These are phyloP conservation scores for Coffea canephora DNA, from an alignment of 257 asterid species.

Conservation along the genomic window DNA sequence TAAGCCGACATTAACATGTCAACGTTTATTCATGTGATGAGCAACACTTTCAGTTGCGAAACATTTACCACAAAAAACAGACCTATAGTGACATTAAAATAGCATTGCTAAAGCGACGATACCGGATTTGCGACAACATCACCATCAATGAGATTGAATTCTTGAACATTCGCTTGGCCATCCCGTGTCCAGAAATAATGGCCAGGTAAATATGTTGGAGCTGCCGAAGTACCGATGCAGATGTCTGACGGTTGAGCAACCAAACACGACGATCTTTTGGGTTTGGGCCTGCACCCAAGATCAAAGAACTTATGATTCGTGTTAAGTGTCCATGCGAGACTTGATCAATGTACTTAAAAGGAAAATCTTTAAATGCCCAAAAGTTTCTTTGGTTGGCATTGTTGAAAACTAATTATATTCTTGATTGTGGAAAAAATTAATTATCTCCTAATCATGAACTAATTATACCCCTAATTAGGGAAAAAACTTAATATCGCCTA, in stretches of 20 bases:
- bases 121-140: constrained; percentile 60
- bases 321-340: not conserved
- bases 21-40: too few species aligned
- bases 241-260: constrained; percentile 44
- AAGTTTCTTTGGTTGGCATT: too few species aligned
- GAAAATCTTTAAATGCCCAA: too few species aligned
- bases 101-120: not conserved
- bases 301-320: not conserved
- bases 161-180: constrained; percentile 17
- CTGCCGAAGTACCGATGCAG: constrained; percentile 56
- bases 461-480: too few species aligned
- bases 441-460: too few species aligned
- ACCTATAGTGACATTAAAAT: not conserved
- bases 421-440: too few species aligned
- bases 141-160: constrained; percentile 50
- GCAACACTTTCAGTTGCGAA: too few species aligned
- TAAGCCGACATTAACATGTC: too few species aligned
- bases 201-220: constrained; percentile 52
- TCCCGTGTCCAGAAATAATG: constrained; percentile 33
- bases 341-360: not conserved
- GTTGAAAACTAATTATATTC: too few species aligned
- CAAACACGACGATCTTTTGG: constrained; percentile 12
- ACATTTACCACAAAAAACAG: not conserved
- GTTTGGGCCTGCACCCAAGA: constrained; percentile 18
- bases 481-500: too few species aligned